Base-by-base conservation (phyloP, 148 eudicot species). In the Spergularia marina region DNA sequence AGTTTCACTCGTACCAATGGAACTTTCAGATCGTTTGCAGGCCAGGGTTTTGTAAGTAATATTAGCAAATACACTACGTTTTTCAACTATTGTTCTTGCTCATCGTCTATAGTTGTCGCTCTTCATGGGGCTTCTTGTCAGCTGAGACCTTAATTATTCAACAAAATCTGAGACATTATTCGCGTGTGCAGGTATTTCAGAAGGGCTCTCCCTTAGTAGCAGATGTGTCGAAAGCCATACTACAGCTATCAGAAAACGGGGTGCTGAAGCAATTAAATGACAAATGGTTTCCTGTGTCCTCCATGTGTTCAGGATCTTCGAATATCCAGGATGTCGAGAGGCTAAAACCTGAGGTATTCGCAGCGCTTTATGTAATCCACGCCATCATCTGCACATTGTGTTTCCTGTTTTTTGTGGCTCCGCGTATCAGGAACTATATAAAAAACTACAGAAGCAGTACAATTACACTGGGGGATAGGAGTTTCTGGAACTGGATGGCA, bases 161-260 rank as follows among this genome's bases (percentile, higher is more conserved):
- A 17, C 40, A 2, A 2, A 15, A 16, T 11, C 10, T 11, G 4
- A 67, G 44, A 5, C n/a, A 16, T 15, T 39, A 44, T 39, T 67
- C 6, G 16, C 54, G 8, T 2, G 18, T 73, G 68, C 77, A 81
- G 84, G 84, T 77, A 8, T 86, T 86, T 74, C 85, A 78, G 60
- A 86, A 80, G 70, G 89, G 85, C 5, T 86, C 87, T 63, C 90
- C 86, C 2, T 57, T 87, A 81, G 86, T 77, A 0, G 47, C 67
- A 0, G 85, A 85, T 67, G 75, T 83, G 7, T 87, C 88, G 0
- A 68, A 74, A 70, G 90, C 88, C 52, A 87, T 87, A 53, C 77
- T 87, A 23, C 65, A 8, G 7, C 69, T 87, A 2, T 49, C 79
- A 1, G 88, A 87, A 65, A 76, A 77, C 7, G 85, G 85, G 0